These are phyloP conservation scores for Byssochlamys sp. DNA, from an alignment of 2,329 filamentous ascomycete genomes.

Conservation along the genomic window DNA sequence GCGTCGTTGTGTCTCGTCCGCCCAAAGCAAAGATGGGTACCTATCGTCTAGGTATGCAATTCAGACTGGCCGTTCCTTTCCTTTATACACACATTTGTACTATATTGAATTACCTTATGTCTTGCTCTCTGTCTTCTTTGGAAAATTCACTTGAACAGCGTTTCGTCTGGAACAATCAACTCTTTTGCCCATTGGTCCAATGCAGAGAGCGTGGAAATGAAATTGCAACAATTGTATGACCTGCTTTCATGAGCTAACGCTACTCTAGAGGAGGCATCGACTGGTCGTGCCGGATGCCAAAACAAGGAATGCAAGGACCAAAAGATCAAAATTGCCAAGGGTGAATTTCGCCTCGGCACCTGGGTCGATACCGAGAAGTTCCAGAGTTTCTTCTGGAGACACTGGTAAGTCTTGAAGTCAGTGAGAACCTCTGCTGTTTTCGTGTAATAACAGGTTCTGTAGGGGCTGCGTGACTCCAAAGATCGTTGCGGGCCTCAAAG, in stretches of 20 bases:
- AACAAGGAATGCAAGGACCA: conserved; percentile 63
- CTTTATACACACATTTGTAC: background rate
- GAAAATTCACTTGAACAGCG: too few relatives aligned
- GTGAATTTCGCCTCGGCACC: conserved; percentile 65
- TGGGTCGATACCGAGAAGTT: conserved; percentile 56
- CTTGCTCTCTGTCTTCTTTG: background rate
- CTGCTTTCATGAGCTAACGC: background rate
- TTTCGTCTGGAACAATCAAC: background rate
- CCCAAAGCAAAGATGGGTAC: background rate
- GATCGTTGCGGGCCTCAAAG: conserved; percentile 56
- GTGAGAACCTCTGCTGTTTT: background rate
- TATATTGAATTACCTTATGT: background rate
- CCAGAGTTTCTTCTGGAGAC: conserved; percentile 66
- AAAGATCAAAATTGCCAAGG: conserved; percentile 64
- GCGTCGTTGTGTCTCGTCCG: background rate
- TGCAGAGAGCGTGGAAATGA: background rate
- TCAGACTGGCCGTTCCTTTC: background rate
- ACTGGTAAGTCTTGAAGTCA: conserved; percentile 56
- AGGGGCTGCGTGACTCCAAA: conserved; percentile 85
- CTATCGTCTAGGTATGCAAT: conserved; percentile 18
- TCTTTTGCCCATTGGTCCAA: background rate
- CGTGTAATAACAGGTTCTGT: background rate
- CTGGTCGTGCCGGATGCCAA: conserved; percentile 64
- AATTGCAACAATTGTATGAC: background rate
- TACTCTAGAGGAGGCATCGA: conserved; percentile 58